These are phyloP conservation scores for Fusarium nisikadoi DNA, from an alignment of 2,329 filamentous ascomycete genomes.

Conservation along the genomic window DNA sequence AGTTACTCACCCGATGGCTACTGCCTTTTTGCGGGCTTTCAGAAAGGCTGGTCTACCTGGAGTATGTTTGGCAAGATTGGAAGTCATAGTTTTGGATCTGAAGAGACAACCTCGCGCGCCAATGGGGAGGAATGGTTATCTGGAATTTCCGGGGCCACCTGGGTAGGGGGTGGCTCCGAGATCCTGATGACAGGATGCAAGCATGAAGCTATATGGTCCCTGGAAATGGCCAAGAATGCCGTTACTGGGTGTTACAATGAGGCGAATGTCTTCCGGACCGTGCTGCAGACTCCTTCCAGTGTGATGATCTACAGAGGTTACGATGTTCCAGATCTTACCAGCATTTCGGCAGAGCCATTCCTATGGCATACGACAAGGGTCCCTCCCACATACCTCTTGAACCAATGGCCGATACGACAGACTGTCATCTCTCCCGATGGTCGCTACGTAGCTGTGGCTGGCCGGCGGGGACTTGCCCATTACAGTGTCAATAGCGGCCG, in stretches of 20 bases:
- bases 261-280: conserved; percentile 87
- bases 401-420: conserved; percentile 93
- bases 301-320: conserved; percentile 95
- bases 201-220: conserved; percentile 82
- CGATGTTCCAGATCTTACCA: conserved; percentile 88
- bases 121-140: conserved; percentile 88
- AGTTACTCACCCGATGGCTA: conserved; percentile 95
- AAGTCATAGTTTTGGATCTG: conserved; percentile 82
- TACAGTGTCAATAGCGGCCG: conserved; percentile 94
- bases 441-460: conserved; percentile 95
- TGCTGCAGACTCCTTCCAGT: conserved; percentile 87
- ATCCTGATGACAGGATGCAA: conserved; percentile 77
- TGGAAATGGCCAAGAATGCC: conserved; percentile 96
- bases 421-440: conserved; percentile 92
- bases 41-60: conserved; percentile 94
- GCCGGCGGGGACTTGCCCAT: conserved; percentile 88
- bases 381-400: conserved; percentile 83
- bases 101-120: conserved; percentile 68
- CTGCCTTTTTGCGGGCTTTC: conserved; percentile 92
- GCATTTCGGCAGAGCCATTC: conserved; percentile 89
- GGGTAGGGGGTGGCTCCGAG: conserved; percentile 89
- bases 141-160: conserved; percentile 80
- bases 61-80: conserved; percentile 95
- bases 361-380: conserved; percentile 96
- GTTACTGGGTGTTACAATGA: conserved; percentile 91